Base-by-base conservation (phyloP, 352 stramenopile genomes). In the Pythium biforme region DNA sequence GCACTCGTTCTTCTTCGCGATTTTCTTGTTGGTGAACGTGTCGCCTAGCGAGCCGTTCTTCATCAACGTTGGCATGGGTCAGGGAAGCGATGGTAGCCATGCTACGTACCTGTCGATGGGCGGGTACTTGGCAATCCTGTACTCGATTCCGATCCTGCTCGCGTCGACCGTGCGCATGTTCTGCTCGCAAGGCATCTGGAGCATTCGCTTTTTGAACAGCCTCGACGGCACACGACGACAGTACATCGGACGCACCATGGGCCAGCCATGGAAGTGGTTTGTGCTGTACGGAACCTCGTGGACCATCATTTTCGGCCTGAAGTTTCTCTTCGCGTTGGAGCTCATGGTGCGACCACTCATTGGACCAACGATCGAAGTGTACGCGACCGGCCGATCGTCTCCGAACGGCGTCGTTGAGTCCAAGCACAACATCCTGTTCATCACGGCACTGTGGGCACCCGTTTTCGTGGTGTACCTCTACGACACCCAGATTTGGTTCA, bases 281-380 rank as follows among this genome's bases (percentile, higher is more conserved):
- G 23, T 89, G 4, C 62, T 65, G 26, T 94, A 94, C 57, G 83
- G 78, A 12, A 55, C 79, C 40, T 92, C 93, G 51, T 95, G 86
- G 86, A 79, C 66, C 10, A 46, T 95, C 22, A 81, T 94, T 67
- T 94, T 95, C 60, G 69, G 85, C 29, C 96, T 92, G 81, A 99
- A 99, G 80, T 89, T 99, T 27, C 85, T 94, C 48, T 99, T 99
- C 69, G 98, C 96, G 29, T 93, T 99, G 67, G 78, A 98, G 56
- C 97, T 99, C 59, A 97, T 99, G 80, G 87, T 99, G 34, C 98
- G 98, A 69, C 92, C 90, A 45, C 94, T 99, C 37, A 97, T 99
- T 31, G 88, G 97, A 3, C 96, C 97, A 22, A 97, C 92, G 4
- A 81, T 99, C 51, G 79, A 99, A 73, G 91, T 99, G 46, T 98